Evolutionary conservation across 768 basidiomycete species (phyloP), one percentile per base, ranked within the genome.

Genomic region (Trichaptum fuscoviolaceum): DNA sequence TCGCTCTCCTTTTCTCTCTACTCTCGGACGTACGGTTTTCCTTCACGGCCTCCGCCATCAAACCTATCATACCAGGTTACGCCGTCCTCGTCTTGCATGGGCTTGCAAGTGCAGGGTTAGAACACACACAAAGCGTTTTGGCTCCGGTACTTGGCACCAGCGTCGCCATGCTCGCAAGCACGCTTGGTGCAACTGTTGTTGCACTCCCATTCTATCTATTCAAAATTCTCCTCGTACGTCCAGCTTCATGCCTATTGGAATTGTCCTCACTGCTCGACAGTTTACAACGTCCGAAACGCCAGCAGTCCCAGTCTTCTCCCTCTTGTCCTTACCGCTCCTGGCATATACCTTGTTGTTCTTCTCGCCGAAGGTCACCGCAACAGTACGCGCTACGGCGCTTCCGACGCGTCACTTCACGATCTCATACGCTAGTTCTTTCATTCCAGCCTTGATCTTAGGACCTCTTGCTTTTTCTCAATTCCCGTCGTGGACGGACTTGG

Each of bases 141-240:
- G 81, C 84, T 4, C 85, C 87, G 24, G 83, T 84, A 3, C 74
- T 91, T 23, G 87, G 84, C 27, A 80, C 81, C 30, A 82, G 84
- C 4, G 83, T 87, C 71, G 81, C 84, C 34, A 80, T 83, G 27
- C 84, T 86, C 24, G 80, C 83, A 7, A 84, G 82, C 65, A 83
- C 84, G 0, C 73, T 92, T 8, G 89, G 89, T 27, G 88, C 88
- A 25, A 84, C 85, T 35, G 67, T 87, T 34, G 81, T 91, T 71
- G 83, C 84, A 2, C 79, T 91, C 26, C 86, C 88, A 18, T 81
- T 90, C 65, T 92, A 91, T 70, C 70, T 82, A 7, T 85, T 90
- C 71, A 80, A 84, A 71, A 80, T 82, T 65, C 71, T 88, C 8
- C 64, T 90, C 64, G 90, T 91, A 71, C 68, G 87, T 57, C 34